Evolutionary conservation across 2,329 filamentous ascomycete genomes (phyloP).

Genomic region (Pseudogymnoascus sp.): DNA sequence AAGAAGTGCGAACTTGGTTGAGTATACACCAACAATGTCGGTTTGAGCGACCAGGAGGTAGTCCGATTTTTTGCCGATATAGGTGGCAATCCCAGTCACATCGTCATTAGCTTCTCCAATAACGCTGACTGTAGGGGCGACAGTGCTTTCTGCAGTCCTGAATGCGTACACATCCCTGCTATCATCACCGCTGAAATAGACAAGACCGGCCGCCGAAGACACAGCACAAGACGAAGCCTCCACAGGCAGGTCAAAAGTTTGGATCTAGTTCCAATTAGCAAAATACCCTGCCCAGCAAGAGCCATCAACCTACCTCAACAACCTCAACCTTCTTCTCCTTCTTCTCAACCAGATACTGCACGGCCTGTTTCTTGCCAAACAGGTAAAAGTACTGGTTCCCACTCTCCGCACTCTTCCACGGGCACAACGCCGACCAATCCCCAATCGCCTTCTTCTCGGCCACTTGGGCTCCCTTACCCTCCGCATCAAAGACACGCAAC

Average conservation of each 20-base stretch:
- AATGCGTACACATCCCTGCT: conserved; percentile 34
- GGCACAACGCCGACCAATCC: conserved; percentile 42
- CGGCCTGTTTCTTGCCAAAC: conserved; percentile 37
- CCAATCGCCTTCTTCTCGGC: conserved; percentile 33
- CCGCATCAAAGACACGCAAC: conserved; percentile 36
- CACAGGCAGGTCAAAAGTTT: conserved; percentile 36
- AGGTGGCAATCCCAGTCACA: conserved; percentile 37
- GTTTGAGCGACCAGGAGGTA: conserved; percentile 37
- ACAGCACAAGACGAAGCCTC: conserved; percentile 39
- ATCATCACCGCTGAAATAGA: conserved; percentile 37
- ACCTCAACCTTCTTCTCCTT: conserved; percentile 13
- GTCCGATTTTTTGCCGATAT: conserved; percentile 30
- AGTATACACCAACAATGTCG: conserved; percentile 34
- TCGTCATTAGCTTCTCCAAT: conserved; percentile 32
- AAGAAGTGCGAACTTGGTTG: conserved; percentile 28
- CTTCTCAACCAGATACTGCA: conserved; percentile 34
- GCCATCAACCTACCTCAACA: background rate
- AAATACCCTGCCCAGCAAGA: background rate
- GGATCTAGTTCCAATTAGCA: conserved; percentile 36
- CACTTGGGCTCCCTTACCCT: conserved; percentile 32
- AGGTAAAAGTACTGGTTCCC: conserved; percentile 39
- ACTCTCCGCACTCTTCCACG: conserved; percentile 34
- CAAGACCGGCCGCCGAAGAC: conserved; percentile 29
- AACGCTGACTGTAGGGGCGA: conserved; percentile 30
- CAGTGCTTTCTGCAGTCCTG: conserved; percentile 33